phyloP scores from a whole-genome alignment of 108 stramenopile genomes.

The Aurantiochytrium sp. region DNA sequence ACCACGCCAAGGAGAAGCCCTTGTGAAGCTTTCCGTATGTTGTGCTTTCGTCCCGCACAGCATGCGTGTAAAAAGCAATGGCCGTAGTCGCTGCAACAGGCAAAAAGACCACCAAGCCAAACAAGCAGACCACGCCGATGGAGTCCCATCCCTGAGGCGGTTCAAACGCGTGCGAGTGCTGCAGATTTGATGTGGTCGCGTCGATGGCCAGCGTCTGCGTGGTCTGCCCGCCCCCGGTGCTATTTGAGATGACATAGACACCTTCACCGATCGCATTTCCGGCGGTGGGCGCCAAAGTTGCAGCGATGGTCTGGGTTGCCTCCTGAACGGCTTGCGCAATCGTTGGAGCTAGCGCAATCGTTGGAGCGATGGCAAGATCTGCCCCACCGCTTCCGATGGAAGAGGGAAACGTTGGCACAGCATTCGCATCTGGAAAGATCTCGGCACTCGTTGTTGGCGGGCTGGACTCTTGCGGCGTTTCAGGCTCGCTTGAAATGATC shows the following conservation, averaged over 20 bases:
- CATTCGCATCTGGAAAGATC: not conserved
- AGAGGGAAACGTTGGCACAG: not conserved
- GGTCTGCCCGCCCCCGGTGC: not conserved
- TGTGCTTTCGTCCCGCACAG: not conserved
- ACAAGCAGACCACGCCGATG: not conserved
- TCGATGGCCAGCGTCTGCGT: conserved; percentile 12
- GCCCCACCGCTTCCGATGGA: not conserved
- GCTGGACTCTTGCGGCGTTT: not conserved
- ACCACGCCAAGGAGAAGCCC: not conserved
- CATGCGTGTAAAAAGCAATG: not conserved
- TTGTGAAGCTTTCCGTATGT: not conserved
- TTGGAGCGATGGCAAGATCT: not conserved
- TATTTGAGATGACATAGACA: not conserved
- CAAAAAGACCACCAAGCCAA: not conserved
- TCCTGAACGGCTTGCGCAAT: not conserved
- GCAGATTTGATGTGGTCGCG: not conserved
- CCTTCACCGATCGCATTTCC: not conserved
- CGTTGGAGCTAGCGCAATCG: not conserved
- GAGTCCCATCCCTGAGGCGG: not conserved
- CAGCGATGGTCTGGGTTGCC: not conserved
- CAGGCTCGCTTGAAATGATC: too few species aligned
- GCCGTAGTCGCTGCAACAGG: not conserved
- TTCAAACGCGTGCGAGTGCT: not conserved
- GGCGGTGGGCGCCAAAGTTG: not conserved
- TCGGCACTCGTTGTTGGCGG: not conserved